These are phyloP conservation scores for Huiozyma sinensis DNA, from an alignment of 805 yeast species.

Conservation along the genomic window DNA sequence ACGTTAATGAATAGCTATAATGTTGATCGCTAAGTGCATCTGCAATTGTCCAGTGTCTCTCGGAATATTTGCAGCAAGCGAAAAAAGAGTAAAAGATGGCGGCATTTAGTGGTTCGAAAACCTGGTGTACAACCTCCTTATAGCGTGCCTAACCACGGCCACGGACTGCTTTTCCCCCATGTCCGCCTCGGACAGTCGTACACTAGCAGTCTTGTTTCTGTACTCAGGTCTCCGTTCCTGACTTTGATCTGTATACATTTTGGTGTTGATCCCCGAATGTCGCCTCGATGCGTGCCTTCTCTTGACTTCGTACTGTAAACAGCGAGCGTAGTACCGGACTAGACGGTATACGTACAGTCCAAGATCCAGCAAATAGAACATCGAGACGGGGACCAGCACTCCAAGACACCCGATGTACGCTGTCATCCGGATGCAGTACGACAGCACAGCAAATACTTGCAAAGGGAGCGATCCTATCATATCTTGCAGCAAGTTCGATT, in stretches of 20 bases:
- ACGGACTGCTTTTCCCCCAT: neutral
- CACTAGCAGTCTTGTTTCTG: neutral
- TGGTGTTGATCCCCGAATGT: too few relatives aligned
- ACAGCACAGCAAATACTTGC: neutral
- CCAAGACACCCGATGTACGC: neutral
- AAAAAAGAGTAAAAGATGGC: too few relatives aligned
- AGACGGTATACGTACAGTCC: conserved; percentile 4
- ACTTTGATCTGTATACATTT: neutral
- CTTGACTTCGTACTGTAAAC: neutral
- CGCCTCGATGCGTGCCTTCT: neutral
- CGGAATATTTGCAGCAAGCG: too few relatives aligned
- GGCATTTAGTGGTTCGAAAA: neutral
- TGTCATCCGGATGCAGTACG: neutral
- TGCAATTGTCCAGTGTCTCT: too few relatives aligned
- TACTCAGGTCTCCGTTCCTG: neutral
- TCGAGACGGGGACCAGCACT: neutral
- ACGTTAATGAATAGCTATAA: too few relatives aligned
- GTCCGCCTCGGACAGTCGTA: neutral
- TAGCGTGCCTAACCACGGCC: neutral
- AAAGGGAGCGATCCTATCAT: too few relatives aligned
- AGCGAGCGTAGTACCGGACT: neutral
- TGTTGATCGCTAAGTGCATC: too few relatives aligned
- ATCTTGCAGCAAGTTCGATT: too few relatives aligned
- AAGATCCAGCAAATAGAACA: conserved; percentile 2
- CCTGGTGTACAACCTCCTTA: neutral